Conservation (phyloP, 2,329 filamentous ascomycete genomes). For the Claviceps lovelessii region DNA sequence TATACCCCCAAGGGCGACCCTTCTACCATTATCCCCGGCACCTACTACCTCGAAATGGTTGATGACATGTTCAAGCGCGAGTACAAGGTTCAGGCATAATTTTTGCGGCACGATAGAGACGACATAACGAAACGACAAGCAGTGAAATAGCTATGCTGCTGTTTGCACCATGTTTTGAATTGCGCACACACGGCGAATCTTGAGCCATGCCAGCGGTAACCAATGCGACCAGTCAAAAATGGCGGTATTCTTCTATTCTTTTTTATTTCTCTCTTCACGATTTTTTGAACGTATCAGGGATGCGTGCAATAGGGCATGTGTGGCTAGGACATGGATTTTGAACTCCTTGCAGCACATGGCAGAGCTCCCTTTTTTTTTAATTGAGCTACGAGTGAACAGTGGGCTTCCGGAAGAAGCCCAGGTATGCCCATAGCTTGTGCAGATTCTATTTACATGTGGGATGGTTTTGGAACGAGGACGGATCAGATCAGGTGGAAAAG, state of each 20-base stretch:
- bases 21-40: slow-evolving; percentile 50
- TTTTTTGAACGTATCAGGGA: slow-evolving; percentile 5
- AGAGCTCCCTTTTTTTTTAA: slow-evolving; percentile 1
- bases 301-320: slow-evolving; percentile 3
- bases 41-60: slow-evolving; percentile 68
- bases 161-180: slow-evolving; percentile 2
- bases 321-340: slow-evolving; percentile 5
- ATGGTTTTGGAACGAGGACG: background rate
- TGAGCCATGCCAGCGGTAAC: background rate
- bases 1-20: slow-evolving; percentile 55
- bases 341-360: background rate
- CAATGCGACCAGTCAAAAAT: background rate
- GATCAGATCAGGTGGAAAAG: background rate
- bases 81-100: slow-evolving; percentile 61
- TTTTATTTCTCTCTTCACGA: slow-evolving; percentile 1
- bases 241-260: background rate
- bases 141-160: slow-evolving; percentile 3
- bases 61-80: slow-evolving; percentile 77
- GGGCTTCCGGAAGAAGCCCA: background rate
- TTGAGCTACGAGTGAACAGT: slow-evolving; percentile 1
- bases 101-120: background rate
- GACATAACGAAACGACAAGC: background rate
- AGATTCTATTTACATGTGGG: background rate
- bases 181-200: background rate
- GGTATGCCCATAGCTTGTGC: slow-evolving; percentile 5